Evolutionary conservation across 2,329 filamentous ascomycete genomes (phyloP).

Genomic region (Metarhizium humberi): DNA sequence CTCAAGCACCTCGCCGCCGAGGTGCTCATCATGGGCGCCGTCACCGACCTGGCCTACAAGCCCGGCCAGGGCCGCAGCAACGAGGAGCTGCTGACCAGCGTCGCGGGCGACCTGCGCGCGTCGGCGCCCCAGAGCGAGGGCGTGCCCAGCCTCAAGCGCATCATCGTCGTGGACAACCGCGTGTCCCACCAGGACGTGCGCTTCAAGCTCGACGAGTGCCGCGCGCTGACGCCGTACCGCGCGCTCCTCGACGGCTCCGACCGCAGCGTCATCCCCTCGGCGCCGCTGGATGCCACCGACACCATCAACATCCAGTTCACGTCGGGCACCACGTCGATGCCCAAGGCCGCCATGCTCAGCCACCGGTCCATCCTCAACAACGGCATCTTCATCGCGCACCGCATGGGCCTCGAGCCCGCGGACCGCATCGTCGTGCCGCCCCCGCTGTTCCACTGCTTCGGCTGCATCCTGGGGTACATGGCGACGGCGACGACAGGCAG

Average conservation of each 20-base stretch:
- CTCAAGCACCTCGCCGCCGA: constrained; percentile 64
- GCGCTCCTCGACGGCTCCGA: constrained; percentile 26
- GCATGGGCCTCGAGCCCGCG: constrained; percentile 67
- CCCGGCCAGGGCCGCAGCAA: constrained; percentile 46
- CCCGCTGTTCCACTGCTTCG: constrained; percentile 86
- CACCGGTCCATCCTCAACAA: constrained; percentile 91
- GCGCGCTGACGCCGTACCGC: constrained; percentile 36
- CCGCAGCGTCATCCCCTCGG: constrained; percentile 30
- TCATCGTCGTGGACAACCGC: constrained; percentile 77
- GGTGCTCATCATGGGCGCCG: constrained; percentile 74
- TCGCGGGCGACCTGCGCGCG: constrained; percentile 32
- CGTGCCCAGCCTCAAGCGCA: constrained; percentile 59
- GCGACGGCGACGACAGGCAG: constrained; percentile 76
- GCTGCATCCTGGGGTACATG: constrained; percentile 89
- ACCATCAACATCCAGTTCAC: constrained; percentile 96
- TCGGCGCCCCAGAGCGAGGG: constrained; percentile 27
- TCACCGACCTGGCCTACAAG: constrained; percentile 71
- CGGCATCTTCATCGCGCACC: constrained; percentile 69
- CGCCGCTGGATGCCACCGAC: constrained; percentile 50
- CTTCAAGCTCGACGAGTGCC: constrained; percentile 33
- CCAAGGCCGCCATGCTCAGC: constrained; percentile 84
- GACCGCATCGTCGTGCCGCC: constrained; percentile 81
- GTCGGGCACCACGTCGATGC: constrained; percentile 81
- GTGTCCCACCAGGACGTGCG: constrained; percentile 30
- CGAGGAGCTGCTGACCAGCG: constrained; percentile 32